Evolutionary conservation across 2,329 filamentous ascomycete species (phyloP), one percentile per base, ranked within the genome.

Genomic region (Coniochaeta sp.): DNA sequence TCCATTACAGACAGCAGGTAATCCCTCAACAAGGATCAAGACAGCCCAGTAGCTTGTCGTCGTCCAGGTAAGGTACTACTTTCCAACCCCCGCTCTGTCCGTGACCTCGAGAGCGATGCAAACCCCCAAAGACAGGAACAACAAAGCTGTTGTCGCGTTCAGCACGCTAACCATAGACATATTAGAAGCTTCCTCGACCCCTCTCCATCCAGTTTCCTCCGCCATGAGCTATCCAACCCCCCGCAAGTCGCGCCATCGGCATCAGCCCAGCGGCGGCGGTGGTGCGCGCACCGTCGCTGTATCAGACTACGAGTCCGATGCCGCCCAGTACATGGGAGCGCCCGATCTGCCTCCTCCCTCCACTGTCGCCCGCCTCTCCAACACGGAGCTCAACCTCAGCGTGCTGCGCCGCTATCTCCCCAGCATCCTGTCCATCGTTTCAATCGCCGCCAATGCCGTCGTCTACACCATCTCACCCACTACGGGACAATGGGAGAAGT

Each of bases 331-430:
- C 63, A 60, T 70, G 59, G 68, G 71, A 48, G 56, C 64, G 48
- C 65, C 71, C 61, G 60, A 70, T 58, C 53, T 68, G 61, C 53
- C 68, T 61, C 55, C 72, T 67, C 31, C 78, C 71, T 63, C 76
- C 70, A 49, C 81, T 74, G 58, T 79, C 72, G 71, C 81, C 70
- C 75, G 51, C 66, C 85, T 88, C 57, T 85, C 86, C 56, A 94
- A 91, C 67, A 87, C 86, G 51, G 86, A 95, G 59, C 84, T 97
- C 63, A 97, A 97, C 73, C 78, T 95, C 58, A 77, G 82, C 48
- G 92, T 96, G 33, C 78, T 97, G 31, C 84, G 81, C 53, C 87
- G 90, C 58, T 89, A 96, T 71, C 81, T 89, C 53, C 87, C 90
- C 28, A 78, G 81, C 53, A 82, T 96, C 57, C 75, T 76, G 53